Evolutionary conservation across 805 yeast species (phyloP).

Genomic region (Suhomyces prunicola): DNA sequence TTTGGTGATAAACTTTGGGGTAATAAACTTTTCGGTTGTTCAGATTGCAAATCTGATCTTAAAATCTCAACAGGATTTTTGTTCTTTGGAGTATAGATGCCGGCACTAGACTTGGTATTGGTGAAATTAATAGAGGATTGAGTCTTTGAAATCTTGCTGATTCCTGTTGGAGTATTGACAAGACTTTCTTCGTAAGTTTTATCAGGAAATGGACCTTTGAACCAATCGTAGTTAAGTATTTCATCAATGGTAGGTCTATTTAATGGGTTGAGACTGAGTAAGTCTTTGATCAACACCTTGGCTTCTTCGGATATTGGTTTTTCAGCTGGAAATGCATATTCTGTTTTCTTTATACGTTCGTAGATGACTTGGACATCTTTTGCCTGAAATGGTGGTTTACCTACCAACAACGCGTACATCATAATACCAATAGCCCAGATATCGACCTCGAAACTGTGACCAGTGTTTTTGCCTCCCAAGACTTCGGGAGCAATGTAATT

Average conservation of each 20-base stretch:
- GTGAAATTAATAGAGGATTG: conserved; percentile 69
- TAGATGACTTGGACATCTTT: conserved; percentile 90
- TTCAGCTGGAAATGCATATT: conserved; percentile 73
- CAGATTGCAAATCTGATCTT: conserved; percentile 65
- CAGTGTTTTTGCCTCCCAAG: conserved; percentile 77
- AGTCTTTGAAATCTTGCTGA: conserved; percentile 50
- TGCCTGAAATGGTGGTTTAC: conserved; percentile 97
- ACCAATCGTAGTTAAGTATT: conserved; percentile 81
- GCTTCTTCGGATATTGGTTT: conserved; percentile 71
- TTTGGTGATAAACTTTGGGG: conserved; percentile 93
- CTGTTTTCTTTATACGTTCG: conserved; percentile 83
- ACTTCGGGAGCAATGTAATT: conserved; percentile 99
- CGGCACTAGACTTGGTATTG: conserved; percentile 60
- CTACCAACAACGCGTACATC: conserved; percentile 87
- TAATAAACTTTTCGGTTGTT: conserved; percentile 63
- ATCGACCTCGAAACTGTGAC: conserved; percentile 94
- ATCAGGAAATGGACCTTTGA: conserved; percentile 80
- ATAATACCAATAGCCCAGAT: conserved; percentile 98
- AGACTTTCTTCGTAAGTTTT: conserved; percentile 61
- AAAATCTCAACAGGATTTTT: conserved; percentile 69
- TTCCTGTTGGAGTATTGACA: conserved; percentile 57
- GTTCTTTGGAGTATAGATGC: conserved; percentile 50
- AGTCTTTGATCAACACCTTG: conserved; percentile 61
- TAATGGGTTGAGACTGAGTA: conserved; percentile 74
- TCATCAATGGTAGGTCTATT: conserved; percentile 79